phyloP scores from a whole-genome alignment of 352 stramenopile species.

The Ophiocytium majus region DNA sequence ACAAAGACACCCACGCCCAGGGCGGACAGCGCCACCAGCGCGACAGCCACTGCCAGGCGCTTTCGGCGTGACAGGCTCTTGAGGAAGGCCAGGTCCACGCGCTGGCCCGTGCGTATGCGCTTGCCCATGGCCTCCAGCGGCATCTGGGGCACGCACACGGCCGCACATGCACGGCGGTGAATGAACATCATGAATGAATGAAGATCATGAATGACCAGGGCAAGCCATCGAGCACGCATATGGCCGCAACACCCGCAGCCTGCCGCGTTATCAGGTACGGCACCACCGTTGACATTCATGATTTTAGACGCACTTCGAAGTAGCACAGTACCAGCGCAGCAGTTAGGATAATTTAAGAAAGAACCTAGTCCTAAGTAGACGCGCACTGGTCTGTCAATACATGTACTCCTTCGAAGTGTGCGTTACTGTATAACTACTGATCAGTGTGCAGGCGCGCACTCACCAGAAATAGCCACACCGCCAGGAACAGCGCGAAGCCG shows the following conservation, averaged over 20 bases:
- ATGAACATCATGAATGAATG: no score
- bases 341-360: no score
- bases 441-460: neutral
- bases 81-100: neutral
- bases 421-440: no score
- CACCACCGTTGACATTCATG: no score
- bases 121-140: slow-evolving; percentile 17
- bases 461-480: slow-evolving; percentile 13
- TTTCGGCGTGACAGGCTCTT: slow-evolving; percentile 1
- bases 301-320: no score
- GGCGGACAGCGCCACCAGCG: neutral
- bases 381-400: no score
- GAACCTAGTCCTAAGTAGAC: no score
- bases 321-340: no score
- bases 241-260: neutral
- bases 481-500: slow-evolving; percentile 4
- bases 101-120: slow-evolving; percentile 1
- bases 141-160: no score
- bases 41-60: neutral
- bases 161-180: no score
- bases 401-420: no score
- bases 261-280: neutral
- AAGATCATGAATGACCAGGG: no score
- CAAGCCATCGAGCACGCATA: neutral
- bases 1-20: neutral